phyloP scores from a whole-genome alignment of 176 grass and related monocot species.

The Lolium multiflorum region DNA sequence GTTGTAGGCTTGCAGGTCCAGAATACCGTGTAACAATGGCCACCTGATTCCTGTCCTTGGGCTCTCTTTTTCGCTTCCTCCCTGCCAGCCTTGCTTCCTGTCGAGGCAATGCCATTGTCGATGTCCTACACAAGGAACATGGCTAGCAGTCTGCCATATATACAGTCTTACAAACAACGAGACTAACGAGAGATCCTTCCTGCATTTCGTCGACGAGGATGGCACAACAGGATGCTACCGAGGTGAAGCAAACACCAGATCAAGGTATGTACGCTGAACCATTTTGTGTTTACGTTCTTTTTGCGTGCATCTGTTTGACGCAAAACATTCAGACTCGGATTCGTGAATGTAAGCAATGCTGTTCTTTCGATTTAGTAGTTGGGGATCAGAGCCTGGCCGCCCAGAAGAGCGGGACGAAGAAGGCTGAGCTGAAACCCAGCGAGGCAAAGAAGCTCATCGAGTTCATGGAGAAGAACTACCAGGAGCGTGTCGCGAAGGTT shows the following conservation, averaged over 20 bases:
- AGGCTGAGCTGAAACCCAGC: slow-evolving; percentile 11
- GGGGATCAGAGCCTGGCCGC: slow-evolving; percentile 8
- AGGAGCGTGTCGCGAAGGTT: background rate
- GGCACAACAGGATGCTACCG: background rate
- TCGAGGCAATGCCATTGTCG: slow-evolving; percentile 42
- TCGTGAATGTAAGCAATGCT: background rate
- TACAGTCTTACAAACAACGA: background rate
- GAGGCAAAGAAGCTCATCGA: slow-evolving; percentile 27
- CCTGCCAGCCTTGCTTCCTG: slow-evolving; percentile 52
- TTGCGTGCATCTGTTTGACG: background rate
- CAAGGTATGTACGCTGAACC: slow-evolving; percentile 29
- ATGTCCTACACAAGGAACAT: slow-evolving; percentile 51
- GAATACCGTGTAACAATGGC: slow-evolving; percentile 36
- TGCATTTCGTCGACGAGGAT: slow-evolving; percentile 27
- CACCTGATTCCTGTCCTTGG: slow-evolving; percentile 33
- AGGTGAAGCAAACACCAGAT: background rate
- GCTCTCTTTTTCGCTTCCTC: slow-evolving; percentile 4
- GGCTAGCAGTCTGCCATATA: background rate
- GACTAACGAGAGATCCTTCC: background rate
- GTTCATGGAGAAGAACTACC: slow-evolving; percentile 45
- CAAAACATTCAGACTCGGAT: background rate
- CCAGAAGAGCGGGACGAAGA: background rate
- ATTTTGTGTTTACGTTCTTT: background rate
- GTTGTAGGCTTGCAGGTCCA: slow-evolving; percentile 24
- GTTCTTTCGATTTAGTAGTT: background rate